These are phyloP conservation scores for Globisporangium abappressorium DNA, from an alignment of 352 stramenopile genomes.

Conservation along the genomic window DNA sequence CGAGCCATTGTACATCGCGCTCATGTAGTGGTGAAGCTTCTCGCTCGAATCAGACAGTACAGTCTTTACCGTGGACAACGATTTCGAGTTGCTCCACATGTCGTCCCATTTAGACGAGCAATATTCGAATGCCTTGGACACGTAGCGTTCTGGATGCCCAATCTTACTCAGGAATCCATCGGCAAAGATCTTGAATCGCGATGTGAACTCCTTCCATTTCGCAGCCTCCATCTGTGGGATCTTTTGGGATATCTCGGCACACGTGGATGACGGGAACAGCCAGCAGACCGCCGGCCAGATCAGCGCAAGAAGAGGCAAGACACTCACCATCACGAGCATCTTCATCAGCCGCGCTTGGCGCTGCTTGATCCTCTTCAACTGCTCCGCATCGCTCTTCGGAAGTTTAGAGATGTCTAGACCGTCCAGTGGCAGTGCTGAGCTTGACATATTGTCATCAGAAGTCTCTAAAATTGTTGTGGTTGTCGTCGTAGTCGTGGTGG, in stretches of 20 bases:
- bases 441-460: neutral
- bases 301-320: slow-evolving; percentile 4
- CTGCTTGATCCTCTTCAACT: neutral
- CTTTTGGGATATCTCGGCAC: neutral
- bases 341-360: neutral
- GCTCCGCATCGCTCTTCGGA: neutral
- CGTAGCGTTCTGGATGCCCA: neutral
- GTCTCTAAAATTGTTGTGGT: neutral
- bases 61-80: neutral
- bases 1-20: neutral
- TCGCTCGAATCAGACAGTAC: neutral
- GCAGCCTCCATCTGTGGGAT: neutral
- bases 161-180: neutral
- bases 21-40: neutral
- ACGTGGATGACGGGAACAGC: slow-evolving; percentile 4
- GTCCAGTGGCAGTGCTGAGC: neutral
- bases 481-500: neutral
- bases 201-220: neutral
- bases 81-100: neutral
- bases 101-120: neutral
- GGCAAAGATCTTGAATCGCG: neutral
- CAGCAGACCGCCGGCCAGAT: neutral
- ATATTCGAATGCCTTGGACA: neutral
- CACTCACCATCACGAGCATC: neutral
- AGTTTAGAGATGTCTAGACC: neutral